Evolutionary conservation across 2,329 filamentous ascomycete species (phyloP), one percentile per base, ranked within the genome.

Genomic region (Hypoxylon sp.): DNA sequence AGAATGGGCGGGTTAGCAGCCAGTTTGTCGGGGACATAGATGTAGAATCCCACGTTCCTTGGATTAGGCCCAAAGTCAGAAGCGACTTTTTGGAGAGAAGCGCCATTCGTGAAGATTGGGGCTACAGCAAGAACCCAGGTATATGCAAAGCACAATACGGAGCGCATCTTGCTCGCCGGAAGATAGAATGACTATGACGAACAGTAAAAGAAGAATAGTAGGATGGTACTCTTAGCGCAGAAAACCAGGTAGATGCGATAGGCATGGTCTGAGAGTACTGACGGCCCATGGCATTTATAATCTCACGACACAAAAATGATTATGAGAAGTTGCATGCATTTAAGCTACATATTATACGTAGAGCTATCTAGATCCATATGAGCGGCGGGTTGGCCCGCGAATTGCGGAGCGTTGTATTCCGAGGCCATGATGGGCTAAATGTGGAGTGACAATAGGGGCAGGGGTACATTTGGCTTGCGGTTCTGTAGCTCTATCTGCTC

Each of bases 41-140:
- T 85, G 79, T 84, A 86, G 77, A 88, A 87, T 14, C 78, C 78
- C 3, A 84, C 84, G 31, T 84, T 83, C 17, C 81, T 83, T 0
- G 86, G 86, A 59, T 86, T 87, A 26, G 85, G 80, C 13, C 79
- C 79, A 69, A 84, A 78, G 73, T 76, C 59, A 53, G 69, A 63
- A 33, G 75, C 74, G 3, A 78, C 69, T 67, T 74, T 72, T 61
- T 74, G 74, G 35, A 76, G 77, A 9, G 75, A 75, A 37, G 77
- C 78, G 14, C 73, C 64, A 6, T 48, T 50, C 5, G 26, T 24
- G 10, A 64, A 14, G 10, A 63, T 39, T 8, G 68, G 70, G 11
- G 57, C 44, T 2, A 29, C 9, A n/a, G 63, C 37, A 8, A 72
- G 47, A n/a, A 66, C 29, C 59, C 62, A 68, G 13, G 14, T 19